A percentile compares a stretch with the other conserved stretches of the same genome.
Conservation (phyloP, 345 rosid species). For the Gossypium rotundifolium region DNA sequence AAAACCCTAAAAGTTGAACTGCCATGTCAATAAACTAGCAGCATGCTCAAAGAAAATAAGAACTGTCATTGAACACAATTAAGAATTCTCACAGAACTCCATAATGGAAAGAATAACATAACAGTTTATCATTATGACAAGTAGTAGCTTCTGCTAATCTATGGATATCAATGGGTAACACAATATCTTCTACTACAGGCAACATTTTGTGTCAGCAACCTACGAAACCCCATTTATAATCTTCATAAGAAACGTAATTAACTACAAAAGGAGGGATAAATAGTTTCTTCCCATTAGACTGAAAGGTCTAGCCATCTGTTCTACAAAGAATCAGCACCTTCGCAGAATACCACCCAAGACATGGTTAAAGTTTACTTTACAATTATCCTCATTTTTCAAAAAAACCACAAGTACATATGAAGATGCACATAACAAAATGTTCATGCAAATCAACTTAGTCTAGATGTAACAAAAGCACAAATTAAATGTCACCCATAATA, state of each 20-base stretch:
- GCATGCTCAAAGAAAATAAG: neutral
- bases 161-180: neutral
- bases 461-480: neutral
- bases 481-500: neutral
- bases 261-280: neutral
- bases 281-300: neutral
- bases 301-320: neutral
- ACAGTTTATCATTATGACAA: neutral
- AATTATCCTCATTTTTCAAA: neutral
- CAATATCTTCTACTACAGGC: neutral
- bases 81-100: neutral
- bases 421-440: neutral
- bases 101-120: neutral
- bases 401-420: neutral
- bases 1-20: neutral
- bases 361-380: neutral
- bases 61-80: neutral
- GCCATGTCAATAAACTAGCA: neutral
- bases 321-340: neutral
- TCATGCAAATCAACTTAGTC: neutral
- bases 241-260: neutral
- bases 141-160: neutral
- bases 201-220: neutral
- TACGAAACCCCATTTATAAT: neutral
- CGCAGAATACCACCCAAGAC: neutral